Conservation (phyloP, 805 yeast genomes). For the Gaillardinia entomophila region DNA sequence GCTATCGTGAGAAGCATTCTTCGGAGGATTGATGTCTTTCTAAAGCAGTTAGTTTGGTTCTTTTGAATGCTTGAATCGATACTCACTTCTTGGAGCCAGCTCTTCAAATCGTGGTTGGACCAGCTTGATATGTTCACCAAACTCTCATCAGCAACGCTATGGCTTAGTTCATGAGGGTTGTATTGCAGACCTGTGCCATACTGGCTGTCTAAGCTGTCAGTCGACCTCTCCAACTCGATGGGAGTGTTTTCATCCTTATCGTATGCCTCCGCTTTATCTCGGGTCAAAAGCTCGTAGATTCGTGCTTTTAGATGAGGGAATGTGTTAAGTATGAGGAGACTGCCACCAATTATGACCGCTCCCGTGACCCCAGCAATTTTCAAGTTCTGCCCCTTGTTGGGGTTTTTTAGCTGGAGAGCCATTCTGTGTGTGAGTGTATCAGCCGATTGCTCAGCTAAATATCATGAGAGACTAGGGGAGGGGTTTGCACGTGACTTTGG, state of each 20-base stretch:
- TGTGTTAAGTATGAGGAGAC: slow-evolving; percentile 37
- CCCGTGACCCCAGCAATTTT: slow-evolving; percentile 28
- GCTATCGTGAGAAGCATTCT: slow-evolving; percentile 39
- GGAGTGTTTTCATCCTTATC: slow-evolving; percentile 18
- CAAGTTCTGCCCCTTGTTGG: slow-evolving; percentile 5
- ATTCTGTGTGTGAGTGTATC: no score
- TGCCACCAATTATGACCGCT: slow-evolving; percentile 38
- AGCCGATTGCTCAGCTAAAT: no score
- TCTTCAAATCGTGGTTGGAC: slow-evolving; percentile 30
- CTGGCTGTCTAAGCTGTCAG: not conserved
- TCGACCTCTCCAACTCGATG: slow-evolving; percentile 9
- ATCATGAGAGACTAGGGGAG: no score
- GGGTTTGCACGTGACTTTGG: no score
- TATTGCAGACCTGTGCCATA: no score
- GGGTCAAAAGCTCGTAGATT: slow-evolving; percentile 15
- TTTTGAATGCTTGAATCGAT: not conserved
- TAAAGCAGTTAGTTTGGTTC: slow-evolving; percentile 16
- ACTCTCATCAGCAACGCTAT: slow-evolving; percentile 8
- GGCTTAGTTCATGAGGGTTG: no score
- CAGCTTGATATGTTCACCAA: slow-evolving; percentile 25
- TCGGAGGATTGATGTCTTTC: slow-evolving; percentile 44
- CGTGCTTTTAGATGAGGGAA: slow-evolving; percentile 43
- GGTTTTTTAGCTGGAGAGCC: slow-evolving; percentile 17
- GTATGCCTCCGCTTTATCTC: slow-evolving; percentile 10
- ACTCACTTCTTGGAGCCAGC: slow-evolving; percentile 37